A percentile compares a stretch with the other conserved stretches of the same genome.
Conservation (phyloP, 805 yeast genomes). For the Candida montana region DNA sequence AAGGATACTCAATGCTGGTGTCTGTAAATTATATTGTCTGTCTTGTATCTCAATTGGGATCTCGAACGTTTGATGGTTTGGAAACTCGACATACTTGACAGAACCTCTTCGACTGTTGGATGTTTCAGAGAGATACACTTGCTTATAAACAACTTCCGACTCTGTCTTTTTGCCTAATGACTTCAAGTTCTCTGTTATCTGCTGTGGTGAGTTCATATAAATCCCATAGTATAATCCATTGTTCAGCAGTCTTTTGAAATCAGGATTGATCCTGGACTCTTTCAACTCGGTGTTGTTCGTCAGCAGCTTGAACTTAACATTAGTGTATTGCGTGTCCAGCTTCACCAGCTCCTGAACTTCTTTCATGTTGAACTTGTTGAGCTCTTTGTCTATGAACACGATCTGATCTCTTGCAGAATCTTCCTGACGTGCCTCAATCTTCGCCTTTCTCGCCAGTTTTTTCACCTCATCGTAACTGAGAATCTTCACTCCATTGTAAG, state of each 20-base stretch:
- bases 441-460: background rate
- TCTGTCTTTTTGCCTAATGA: background rate
- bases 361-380: constrained; percentile 13
- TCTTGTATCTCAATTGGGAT: constrained; percentile 12
- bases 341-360: constrained; percentile 15
- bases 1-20: constrained; percentile 16
- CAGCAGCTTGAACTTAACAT: constrained; percentile 15
- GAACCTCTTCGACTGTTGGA: background rate
- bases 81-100: constrained; percentile 6
- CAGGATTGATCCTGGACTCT: constrained; percentile 9
- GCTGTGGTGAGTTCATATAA: constrained; percentile 14
- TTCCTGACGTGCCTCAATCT: background rate
- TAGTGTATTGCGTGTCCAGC: constrained; percentile 6
- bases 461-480: background rate
- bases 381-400: constrained; percentile 14
- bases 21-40: constrained; percentile 1
- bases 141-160: background rate
- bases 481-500: too few species aligned
- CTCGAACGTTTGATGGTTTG: background rate
- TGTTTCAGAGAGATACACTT: constrained; percentile 2
- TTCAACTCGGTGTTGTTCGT: constrained; percentile 9
- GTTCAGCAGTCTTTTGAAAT: constrained; percentile 16
- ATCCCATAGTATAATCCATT: constrained; percentile 17
- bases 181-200: constrained; percentile 1
- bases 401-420: background rate